phyloP scores from a whole-genome alignment of 305 asterid species.

The Fraxinus angustifolia region DNA sequence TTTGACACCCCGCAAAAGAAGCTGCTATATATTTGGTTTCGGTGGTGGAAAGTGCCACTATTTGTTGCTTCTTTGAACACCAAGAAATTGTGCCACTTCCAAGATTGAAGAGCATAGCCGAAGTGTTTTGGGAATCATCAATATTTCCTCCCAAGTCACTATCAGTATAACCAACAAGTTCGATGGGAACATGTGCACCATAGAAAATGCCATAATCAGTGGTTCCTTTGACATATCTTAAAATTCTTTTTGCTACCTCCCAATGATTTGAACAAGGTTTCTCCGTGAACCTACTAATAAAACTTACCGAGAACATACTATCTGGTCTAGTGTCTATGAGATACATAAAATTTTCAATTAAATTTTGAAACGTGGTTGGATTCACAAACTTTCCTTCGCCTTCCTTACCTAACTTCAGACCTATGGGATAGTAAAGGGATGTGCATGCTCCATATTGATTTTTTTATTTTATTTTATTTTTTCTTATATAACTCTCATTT shows the following conservation, averaged over 20 bases:
- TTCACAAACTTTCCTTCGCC: neutral
- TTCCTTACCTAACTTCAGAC: neutral
- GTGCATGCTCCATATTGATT: neutral
- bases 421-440: neutral
- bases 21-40: neutral
- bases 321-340: neutral
- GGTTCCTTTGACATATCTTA: too few species aligned
- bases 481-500: neutral
- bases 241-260: too few species aligned
- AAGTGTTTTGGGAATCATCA: neutral
- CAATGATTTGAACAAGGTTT: too few species aligned
- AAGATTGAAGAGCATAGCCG: constrained; percentile 11
- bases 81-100: neutral
- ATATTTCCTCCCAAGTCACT: neutral
- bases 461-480: neutral
- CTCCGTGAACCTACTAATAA: neutral
- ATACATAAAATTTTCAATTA: constrained; percentile 11
- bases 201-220: too few species aligned
- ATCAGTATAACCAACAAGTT: neutral
- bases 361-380: neutral
- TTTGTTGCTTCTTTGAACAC: neutral
- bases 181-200: too few species aligned
- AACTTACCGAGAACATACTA: neutral
- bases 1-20: neutral
- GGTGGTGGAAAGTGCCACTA: neutral